Percentiles rank a stretch among this genome's conserved stretches.
Evolutionary conservation across 2,329 filamentous ascomycete species (phyloP).

Genomic region (Calonectria pauciramosa): DNA sequence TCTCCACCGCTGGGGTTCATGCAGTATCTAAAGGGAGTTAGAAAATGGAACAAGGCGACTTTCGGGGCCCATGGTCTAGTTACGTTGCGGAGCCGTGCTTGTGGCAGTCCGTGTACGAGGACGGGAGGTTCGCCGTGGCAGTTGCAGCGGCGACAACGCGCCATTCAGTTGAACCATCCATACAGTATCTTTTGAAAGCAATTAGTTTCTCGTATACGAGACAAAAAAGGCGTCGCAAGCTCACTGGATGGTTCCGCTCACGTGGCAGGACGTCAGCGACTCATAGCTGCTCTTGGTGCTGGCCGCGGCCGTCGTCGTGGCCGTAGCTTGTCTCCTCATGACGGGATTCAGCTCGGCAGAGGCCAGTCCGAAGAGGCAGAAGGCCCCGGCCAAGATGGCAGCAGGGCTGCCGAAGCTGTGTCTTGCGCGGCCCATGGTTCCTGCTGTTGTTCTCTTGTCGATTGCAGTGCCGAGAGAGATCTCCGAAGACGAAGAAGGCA

Average conservation of each 20-base stretch:
- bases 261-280: slow-evolving; percentile 41
- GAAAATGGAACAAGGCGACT: neutral
- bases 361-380: slow-evolving; percentile 35
- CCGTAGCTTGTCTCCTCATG: slow-evolving; percentile 32
- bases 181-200: slow-evolving; percentile 36
- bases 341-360: slow-evolving; percentile 37
- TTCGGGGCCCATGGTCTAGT: neutral
- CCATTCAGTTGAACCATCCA: slow-evolving; percentile 38
- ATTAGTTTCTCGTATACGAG: neutral
- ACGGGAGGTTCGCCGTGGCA: slow-evolving; percentile 33
- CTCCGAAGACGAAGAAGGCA: neutral
- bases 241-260: slow-evolving; percentile 39
- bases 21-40: slow-evolving; percentile 33
- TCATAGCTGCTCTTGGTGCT: slow-evolving; percentile 18
- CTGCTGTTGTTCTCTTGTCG: neutral
- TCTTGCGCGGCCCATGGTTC: slow-evolving; percentile 34
- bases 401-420: slow-evolving; percentile 26
- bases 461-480: neutral
- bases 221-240: neutral
- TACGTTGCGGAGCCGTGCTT: slow-evolving; percentile 38
- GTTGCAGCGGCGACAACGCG: slow-evolving; percentile 38
- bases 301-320: slow-evolving; percentile 26
- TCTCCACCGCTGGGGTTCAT: slow-evolving; percentile 44
- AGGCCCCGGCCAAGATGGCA: slow-evolving; percentile 16
- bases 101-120: slow-evolving; percentile 44